Percentiles rank a stretch among this genome's conserved stretches.
phyloP scores from a whole-genome alignment of 1,284 basidiomycete genomes.

The Entoloma clypeatum region DNA sequence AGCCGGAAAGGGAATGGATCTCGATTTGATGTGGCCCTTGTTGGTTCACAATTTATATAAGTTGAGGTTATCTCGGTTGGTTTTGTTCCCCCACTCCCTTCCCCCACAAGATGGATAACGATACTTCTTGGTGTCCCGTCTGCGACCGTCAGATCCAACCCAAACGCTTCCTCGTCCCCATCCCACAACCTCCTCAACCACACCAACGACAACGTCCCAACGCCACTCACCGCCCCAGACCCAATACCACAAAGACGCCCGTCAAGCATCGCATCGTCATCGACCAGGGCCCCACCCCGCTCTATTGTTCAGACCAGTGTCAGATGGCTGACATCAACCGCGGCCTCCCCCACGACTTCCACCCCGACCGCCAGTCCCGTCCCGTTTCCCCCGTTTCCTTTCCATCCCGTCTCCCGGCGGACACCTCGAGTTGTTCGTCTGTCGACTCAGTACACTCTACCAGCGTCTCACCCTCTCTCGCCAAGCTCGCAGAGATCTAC shows the following conservation, averaged over 20 bases:
- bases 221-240: conserved; percentile 22
- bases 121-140: conserved; percentile 69
- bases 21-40: conserved; percentile 14
- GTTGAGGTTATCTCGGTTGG: background rate
- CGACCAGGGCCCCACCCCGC: conserved; percentile 67
- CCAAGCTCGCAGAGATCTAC: conserved; percentile 50
- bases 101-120: conserved; percentile 41
- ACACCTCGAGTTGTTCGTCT: conserved; percentile 39
- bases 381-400: conserved; percentile 24
- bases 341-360: conserved; percentile 42
- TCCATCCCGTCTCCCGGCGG: conserved; percentile 32
- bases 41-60: conserved; percentile 29
- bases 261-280: conserved; percentile 61
- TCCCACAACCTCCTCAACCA: conserved; percentile 40
- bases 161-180: conserved; percentile 53
- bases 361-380: conserved; percentile 39
- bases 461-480: conserved; percentile 40
- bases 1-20: conserved; percentile 18
- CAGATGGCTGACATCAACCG: conserved; percentile 52
- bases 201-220: conserved; percentile 29
- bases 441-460: conserved; percentile 28
- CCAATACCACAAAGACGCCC: conserved; percentile 29
- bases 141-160: conserved; percentile 70
- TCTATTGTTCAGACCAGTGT: conserved; percentile 79
- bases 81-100: conserved; percentile 21